Evolutionary conservation across 1,284 basidiomycete genomes (phyloP), one percentile per base, ranked within the genome.

Genomic region (Mixia osmundae): DNA sequence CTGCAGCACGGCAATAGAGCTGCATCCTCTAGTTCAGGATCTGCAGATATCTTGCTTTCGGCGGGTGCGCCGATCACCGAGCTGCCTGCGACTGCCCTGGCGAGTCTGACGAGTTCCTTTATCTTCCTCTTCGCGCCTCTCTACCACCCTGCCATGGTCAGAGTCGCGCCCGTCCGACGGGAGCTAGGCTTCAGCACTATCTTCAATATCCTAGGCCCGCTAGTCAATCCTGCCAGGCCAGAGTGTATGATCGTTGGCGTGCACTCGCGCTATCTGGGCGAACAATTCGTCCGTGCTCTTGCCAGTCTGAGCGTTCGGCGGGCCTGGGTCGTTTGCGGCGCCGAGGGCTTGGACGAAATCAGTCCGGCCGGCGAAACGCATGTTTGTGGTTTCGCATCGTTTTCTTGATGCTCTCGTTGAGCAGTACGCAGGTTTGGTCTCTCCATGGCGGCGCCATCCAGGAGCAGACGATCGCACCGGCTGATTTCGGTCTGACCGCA

Each of bases 201-300:
- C 62, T 95, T 95, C 68, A 97, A 97, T 60, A 63, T 91, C 40
- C 66, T 95, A 27, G 89, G 91, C 0, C 89, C 89, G 0, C 66
- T 95, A 28, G 76, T 94, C 58, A 95, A 94, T 58, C 91, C 89
- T 1, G 76, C 80, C 1, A 61, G 63, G 14, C 89, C 89, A 0
- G 63, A 64, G 19, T 70, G 79, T 16, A 76, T 94, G 72, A 69
- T 97, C 10, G 66, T 95, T 21, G 89, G 89, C 36, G 77, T 97
- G 16, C 77, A 85, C 10, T 74, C 75, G 43, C 68, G 64, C 36
- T 72, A 74, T 45, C 67, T 97, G n/a, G 89, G 87, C 0, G 55
- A 63, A 5, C 72, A 77, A 0, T 95, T 91, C 52, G 83, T 78
- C 0, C 64, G 71, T 43, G 75, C 77, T 1, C 58, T 94, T 28